Base-by-base conservation (phyloP, 805 yeast species). In the Debaryomyces castellii region DNA sequence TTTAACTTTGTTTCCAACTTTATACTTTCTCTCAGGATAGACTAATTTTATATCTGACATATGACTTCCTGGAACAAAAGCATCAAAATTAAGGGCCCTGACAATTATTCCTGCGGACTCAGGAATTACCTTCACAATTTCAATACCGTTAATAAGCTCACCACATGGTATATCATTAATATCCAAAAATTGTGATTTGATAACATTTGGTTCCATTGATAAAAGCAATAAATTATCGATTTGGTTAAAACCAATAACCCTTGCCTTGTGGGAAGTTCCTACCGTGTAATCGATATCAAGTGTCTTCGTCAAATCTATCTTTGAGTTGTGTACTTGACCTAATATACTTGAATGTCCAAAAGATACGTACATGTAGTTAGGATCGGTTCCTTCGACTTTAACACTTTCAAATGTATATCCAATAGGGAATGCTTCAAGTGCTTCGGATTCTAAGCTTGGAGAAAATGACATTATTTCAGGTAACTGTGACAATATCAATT, bases 21-120 rank as follows among this genome's bases (percentile, higher is more conserved):
- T 88, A 75, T 85, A 92, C 58, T 89, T 89, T 72, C 94, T 80
- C 67, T 94, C 98, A 5, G 99, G 99, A 59, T 92, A 85, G 2
- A 82, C 81, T 51, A 92, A 73, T 60, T 82, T 85, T 47, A 87
- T 77, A 64, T 94, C 99, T 53, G 96, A 84, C 64, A 94, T 79
- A 57, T 92, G 96, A 21, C 70, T 59, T 22, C 81, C 73, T 11
- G 88, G 85, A 23, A 89, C 98, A 51, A 77, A 69, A 4, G 89
- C 99, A 36, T 77, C 83, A 52, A 85, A 87, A 43, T 81, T 83
- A 48, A 83, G 82, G 9, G 89, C 58, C 55, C 79, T 81, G 24
- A 94, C 74, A 25, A 80, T 62, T 24, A 94, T 74, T 18, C 97
- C 97, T 42, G 74, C 73, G 30, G 62, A 55, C 33, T 79, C 82